Conservation (phyloP, 768 basidiomycete species). For the Kockovaella imperatae region DNA sequence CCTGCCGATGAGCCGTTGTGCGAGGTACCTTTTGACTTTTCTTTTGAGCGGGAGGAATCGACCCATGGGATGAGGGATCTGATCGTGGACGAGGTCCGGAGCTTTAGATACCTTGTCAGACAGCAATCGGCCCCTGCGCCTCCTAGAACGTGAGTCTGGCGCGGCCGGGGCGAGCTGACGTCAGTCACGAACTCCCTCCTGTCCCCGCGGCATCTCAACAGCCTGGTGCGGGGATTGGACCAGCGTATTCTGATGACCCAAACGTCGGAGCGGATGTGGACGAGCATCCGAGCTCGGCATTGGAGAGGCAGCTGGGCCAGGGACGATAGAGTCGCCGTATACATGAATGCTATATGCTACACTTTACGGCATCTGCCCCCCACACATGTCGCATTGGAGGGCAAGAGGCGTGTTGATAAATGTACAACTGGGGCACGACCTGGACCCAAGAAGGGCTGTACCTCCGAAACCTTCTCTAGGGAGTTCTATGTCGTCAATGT, state of each 20-base stretch:
- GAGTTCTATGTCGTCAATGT: background rate
- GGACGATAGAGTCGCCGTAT: no score
- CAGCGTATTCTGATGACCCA: constrained; percentile 21
- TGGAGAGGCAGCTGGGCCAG: constrained; percentile 37
- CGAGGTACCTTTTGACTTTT: constrained; percentile 80
- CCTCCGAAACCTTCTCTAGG: background rate
- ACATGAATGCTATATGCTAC: no score
- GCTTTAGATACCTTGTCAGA: constrained; percentile 83
- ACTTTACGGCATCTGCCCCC: no score
- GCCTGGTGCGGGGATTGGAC: constrained; percentile 38
- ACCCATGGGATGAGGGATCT: constrained; percentile 95
- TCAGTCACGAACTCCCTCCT: constrained; percentile 32
- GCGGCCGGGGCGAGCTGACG: background rate
- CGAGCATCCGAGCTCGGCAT: constrained; percentile 40
- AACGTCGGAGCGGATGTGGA: constrained; percentile 29
- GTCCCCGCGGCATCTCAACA: constrained; percentile 20
- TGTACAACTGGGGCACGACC: no score
- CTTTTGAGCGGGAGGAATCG: constrained; percentile 91
- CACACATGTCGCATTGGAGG: no score
- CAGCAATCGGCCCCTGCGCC: constrained; percentile 62
- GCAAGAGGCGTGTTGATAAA: no score
- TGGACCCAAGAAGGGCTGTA: no score
- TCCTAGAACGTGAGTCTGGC: constrained; percentile 21
- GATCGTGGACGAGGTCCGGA: constrained; percentile 78
- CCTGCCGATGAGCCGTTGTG: constrained; percentile 88